These are phyloP conservation scores for Ceratocystis cacaofunesta DNA, from an alignment of 2,329 filamentous ascomycete species.

Conservation along the genomic window DNA sequence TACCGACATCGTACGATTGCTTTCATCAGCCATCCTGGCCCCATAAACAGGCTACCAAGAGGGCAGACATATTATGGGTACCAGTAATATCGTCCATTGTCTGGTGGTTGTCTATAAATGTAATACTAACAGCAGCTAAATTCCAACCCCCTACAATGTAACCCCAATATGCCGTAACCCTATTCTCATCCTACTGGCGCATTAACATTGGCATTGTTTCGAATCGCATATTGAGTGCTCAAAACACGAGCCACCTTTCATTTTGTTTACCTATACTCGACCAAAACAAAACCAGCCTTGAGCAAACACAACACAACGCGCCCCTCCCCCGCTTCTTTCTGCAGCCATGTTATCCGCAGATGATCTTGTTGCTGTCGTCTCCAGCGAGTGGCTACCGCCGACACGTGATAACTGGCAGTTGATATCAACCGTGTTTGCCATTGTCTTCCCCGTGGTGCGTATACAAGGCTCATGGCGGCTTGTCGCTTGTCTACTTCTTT, in stretches of 20 bases:
- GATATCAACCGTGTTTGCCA: constrained; percentile 38
- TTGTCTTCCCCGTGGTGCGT: constrained; percentile 37
- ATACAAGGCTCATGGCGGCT: background rate
- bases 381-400: constrained; percentile 36
- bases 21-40: background rate
- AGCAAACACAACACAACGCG: background rate
- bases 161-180: background rate
- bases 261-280: background rate
- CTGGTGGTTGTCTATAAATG: background rate
- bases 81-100: background rate
- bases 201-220: too few species aligned
- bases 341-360: background rate
- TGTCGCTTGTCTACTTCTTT: constrained; percentile 2
- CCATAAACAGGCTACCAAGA: background rate
- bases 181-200: background rate
- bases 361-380: background rate
- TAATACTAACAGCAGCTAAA: background rate
- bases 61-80: background rate
- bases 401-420: constrained; percentile 42
- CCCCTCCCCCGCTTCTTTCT: background rate
- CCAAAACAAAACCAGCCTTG: background rate
- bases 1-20: background rate
- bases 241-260: background rate
- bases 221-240: too few species aligned
- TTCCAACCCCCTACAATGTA: background rate